A percentile compares a stretch with the other conserved stretches of the same genome.
These are phyloP conservation scores for Spathaspora hagerdaliae DNA, from an alignment of 805 yeast species.

Conservation along the genomic window DNA sequence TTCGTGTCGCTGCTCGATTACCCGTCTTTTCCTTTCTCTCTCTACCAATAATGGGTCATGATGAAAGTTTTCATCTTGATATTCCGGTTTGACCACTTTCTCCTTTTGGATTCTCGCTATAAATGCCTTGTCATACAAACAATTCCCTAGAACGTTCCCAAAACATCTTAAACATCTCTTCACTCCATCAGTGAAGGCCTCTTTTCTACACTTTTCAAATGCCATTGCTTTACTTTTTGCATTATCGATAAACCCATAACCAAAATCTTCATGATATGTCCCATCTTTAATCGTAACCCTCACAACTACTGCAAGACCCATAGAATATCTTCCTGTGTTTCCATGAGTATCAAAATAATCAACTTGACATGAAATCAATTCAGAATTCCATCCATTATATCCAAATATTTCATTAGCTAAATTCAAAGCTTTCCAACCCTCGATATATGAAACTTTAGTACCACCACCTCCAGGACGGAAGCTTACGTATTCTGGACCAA, in stretches of 20 bases:
- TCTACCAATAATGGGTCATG: slow-evolving; percentile 32
- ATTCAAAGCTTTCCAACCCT: slow-evolving; percentile 81
- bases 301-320: slow-evolving; percentile 70
- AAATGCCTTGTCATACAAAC: slow-evolving; percentile 74
- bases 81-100: slow-evolving; percentile 25
- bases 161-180: slow-evolving; percentile 77
- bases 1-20: slow-evolving; percentile 2
- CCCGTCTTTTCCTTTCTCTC: slow-evolving; percentile 20
- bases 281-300: slow-evolving; percentile 77
- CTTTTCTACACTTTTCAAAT: slow-evolving; percentile 75
- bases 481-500: slow-evolving; percentile 79
- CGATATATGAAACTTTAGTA: slow-evolving; percentile 64
- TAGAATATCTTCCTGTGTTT: slow-evolving; percentile 47
- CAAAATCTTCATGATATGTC: slow-evolving; percentile 73
- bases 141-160: slow-evolving; percentile 77
- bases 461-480: slow-evolving; percentile 75
- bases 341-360: slow-evolving; percentile 67
- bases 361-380: slow-evolving; percentile 58
- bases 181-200: slow-evolving; percentile 80
- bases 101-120: slow-evolving; percentile 47
- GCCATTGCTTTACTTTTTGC: slow-evolving; percentile 70
- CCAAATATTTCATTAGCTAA: slow-evolving; percentile 81
- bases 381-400: slow-evolving; percentile 79
- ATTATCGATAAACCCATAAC: slow-evolving; percentile 71
- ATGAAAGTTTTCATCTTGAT: slow-evolving; percentile 29